Conservation (phyloP, 441 rosid species). For the Sinapis alba region DNA sequence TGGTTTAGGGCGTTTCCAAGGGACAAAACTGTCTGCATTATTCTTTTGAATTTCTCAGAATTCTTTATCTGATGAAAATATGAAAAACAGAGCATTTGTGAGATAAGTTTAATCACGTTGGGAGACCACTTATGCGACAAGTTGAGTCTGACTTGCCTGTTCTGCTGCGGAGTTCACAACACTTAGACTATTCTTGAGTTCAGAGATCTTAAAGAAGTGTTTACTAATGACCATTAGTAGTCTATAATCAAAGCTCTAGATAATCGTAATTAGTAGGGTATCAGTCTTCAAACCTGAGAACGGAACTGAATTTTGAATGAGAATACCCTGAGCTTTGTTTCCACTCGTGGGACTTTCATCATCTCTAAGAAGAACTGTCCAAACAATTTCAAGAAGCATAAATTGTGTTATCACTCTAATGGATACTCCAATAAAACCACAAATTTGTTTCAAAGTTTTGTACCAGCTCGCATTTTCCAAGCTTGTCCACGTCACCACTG, state of each 20-base stretch:
- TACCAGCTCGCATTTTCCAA: conserved; percentile 67
- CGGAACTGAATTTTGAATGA: conserved; percentile 87
- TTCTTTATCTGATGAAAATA: conserved; percentile 34
- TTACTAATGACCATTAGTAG: conserved; percentile 32
- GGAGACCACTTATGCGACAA: conserved; percentile 6
- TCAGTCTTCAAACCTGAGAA: conserved; percentile 61
- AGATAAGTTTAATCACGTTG: conserved; percentile 4
- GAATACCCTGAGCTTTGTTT: conserved; percentile 92
- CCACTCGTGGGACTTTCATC: conserved; percentile 90
- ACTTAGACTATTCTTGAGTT: conserved; percentile 71
- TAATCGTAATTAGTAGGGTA: conserved; percentile 13
- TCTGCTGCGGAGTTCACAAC: conserved; percentile 81
- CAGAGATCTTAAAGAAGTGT: conserved; percentile 61
- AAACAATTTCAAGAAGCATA: conserved; percentile 37
- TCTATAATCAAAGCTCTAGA: conserved; percentile 23
- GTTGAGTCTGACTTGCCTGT: conserved; percentile 54
- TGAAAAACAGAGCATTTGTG: not conserved
- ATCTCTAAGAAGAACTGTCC: conserved; percentile 88
- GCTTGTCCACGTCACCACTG: conserved; percentile 57
- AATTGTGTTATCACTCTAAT: conserved; percentile 3
- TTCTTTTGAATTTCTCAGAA: conserved; percentile 76
- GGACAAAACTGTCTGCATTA: conserved; percentile 94
- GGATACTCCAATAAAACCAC: conserved; percentile 7
- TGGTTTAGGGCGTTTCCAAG: conserved; percentile 96
- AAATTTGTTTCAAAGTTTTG: conserved; percentile 4